Percentiles rank a stretch among this genome's conserved stretches.
phyloP scores from a whole-genome alignment of 2,329 filamentous ascomycete species.

The Hymenoscyphus fructigenus region DNA sequence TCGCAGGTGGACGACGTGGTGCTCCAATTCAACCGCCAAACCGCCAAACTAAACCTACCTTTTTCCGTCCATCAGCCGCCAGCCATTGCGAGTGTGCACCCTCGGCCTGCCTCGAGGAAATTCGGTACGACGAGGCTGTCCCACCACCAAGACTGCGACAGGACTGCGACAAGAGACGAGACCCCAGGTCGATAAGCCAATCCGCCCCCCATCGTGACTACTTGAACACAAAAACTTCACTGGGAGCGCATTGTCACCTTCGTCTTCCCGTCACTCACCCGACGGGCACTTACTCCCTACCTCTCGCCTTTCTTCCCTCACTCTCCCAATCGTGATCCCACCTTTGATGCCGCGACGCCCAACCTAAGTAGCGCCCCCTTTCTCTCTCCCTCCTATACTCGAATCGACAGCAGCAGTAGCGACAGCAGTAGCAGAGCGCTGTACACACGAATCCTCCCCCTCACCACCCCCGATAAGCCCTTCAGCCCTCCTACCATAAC shows the following conservation, averaged over 20 bases:
- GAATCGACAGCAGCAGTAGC: background rate
- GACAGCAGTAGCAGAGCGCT: background rate
- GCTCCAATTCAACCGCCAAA: constrained; percentile 13
- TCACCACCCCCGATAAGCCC: constrained; percentile 25
- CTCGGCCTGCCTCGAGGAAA: constrained; percentile 11
- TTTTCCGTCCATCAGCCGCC: constrained; percentile 9
- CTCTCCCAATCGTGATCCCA: constrained; percentile 53
- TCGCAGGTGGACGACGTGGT: constrained; percentile 1
- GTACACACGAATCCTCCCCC: constrained; percentile 1
- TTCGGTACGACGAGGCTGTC: constrained; percentile 22
- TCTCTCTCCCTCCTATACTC: background rate
- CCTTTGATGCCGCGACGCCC: constrained; percentile 45
- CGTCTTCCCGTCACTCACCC: background rate
- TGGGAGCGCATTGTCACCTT: constrained; percentile 3
- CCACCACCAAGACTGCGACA: constrained; percentile 4
- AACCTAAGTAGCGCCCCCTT: background rate
- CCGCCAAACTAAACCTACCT: background rate
- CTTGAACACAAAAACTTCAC: constrained; percentile 1
- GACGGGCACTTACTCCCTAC: constrained; percentile 11
- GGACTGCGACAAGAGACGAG: background rate
- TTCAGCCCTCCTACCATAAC: constrained; percentile 10
- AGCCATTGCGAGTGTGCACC: background rate
- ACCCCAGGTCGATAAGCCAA: constrained; percentile 24
- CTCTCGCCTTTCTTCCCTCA: constrained; percentile 15
- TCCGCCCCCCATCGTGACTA: constrained; percentile 25